phyloP scores from a whole-genome alignment of 2,329 filamentous ascomycete genomes.

The Septoria linicola region DNA sequence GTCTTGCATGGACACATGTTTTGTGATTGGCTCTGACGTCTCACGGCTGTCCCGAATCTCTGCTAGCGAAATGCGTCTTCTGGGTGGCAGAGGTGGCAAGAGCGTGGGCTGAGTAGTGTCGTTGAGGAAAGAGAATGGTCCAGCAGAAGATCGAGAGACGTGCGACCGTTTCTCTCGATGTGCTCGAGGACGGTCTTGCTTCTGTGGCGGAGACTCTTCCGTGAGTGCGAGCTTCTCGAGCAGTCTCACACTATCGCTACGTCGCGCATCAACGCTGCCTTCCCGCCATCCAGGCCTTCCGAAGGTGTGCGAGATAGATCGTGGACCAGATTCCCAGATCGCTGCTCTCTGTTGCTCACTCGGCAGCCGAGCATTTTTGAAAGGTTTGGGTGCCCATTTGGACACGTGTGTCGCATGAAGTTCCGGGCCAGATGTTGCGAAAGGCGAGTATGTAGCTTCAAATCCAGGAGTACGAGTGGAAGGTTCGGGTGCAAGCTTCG shows the following conservation, averaged over 20 bases:
- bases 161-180: neutral
- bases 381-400: conserved; percentile 21
- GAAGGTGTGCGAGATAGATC: conserved; percentile 12
- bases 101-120: neutral
- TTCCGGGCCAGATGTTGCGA: conserved; percentile 16
- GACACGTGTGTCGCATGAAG: neutral
- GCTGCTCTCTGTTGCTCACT: conserved; percentile 19
- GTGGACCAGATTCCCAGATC: conserved; percentile 12
- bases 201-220: conserved; percentile 11
- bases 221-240: conserved; percentile 14
- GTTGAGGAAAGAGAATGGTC: too few species aligned
- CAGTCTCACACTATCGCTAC: conserved; percentile 18
- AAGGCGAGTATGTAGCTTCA: conserved; percentile 15
- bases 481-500: neutral
- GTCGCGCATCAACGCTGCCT: conserved; percentile 9
- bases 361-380: conserved; percentile 16
- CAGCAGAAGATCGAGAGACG: too few species aligned
- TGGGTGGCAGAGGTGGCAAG: conserved; percentile 14
- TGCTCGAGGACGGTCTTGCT: neutral
- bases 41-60: neutral
- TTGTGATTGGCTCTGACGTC: conserved; percentile 9
- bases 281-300: conserved; percentile 11
- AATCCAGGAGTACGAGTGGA: neutral
- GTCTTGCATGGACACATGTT: conserved; percentile 26
- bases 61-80: conserved; percentile 18